phyloP scores from a whole-genome alignment of 2,329 filamentous ascomycete genomes.

The Monosporascus sp. region DNA sequence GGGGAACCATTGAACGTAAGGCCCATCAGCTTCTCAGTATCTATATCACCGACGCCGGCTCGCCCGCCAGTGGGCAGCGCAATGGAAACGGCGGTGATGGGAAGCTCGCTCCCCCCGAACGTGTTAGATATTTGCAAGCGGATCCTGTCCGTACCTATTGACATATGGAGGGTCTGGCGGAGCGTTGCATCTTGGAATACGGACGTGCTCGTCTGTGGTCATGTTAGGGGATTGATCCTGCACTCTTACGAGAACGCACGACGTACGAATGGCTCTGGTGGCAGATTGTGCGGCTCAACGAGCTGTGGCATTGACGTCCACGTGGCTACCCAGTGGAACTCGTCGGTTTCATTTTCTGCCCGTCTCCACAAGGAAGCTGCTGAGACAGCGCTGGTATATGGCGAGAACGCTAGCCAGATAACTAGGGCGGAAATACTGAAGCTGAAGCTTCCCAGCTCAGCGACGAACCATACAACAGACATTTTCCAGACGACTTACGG shows the following conservation, averaged over 20 bases:
- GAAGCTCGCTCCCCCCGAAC: conserved; percentile 55
- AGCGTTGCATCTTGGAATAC: conserved; percentile 59
- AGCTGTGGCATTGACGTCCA: conserved; percentile 65
- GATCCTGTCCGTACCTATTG: conserved; percentile 50
- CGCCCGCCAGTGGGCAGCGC: conserved; percentile 49
- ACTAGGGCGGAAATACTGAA: background rate
- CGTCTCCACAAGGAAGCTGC: background rate
- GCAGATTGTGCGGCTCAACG: conserved; percentile 57
- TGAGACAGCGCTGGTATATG: background rate
- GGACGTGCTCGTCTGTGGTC: conserved; percentile 29
- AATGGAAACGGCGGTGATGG: conserved; percentile 54
- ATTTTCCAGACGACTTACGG: background rate
- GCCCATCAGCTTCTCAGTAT: conserved; percentile 43
- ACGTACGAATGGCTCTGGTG: conserved; percentile 53
- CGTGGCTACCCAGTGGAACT: conserved; percentile 54
- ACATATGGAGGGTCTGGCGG: conserved; percentile 59
- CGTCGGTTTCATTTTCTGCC: conserved; percentile 15
- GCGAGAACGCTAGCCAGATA: background rate
- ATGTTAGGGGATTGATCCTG: conserved; percentile 4
- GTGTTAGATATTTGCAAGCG: conserved; percentile 61
- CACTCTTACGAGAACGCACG: background rate
- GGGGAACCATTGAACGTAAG: conserved; percentile 54
- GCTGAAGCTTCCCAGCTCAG: background rate
- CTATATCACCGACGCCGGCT: conserved; percentile 48
- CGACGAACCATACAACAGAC: background rate